Conservation (phyloP, 177 flowering plant genomes). For the Vitis hybrid region DNA sequence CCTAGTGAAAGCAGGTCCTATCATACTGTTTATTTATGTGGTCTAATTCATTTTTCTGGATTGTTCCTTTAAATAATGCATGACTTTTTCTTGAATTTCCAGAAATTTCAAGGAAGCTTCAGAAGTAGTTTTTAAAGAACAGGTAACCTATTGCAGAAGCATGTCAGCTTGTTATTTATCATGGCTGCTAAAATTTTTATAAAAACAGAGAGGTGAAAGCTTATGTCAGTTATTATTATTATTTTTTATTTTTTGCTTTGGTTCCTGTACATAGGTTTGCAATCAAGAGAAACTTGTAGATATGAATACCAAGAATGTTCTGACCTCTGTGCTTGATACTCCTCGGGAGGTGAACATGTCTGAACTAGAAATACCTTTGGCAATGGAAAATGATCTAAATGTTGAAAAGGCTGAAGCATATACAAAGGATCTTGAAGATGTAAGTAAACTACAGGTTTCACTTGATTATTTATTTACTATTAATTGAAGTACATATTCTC, state of each 20-base stretch:
- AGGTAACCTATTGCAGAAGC: conserved; percentile 28
- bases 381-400: conserved; percentile 52
- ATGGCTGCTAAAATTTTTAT: neutral
- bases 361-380: conserved; percentile 34
- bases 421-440: conserved; percentile 80
- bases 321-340: conserved; percentile 21
- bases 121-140: conserved; percentile 24
- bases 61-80: neutral
- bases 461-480: neutral
- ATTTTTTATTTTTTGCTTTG: conserved; percentile 1
- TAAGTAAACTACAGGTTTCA: conserved; percentile 35
- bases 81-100: conserved; percentile 20
- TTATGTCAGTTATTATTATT: neutral
- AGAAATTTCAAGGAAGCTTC: conserved; percentile 33
- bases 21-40: neutral
- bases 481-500: neutral
- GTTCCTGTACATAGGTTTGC: conserved; percentile 22
- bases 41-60: neutral
- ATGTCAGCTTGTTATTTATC: neutral
- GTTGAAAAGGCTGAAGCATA: conserved; percentile 81
- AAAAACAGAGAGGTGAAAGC: neutral
- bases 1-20: conserved; percentile 51
- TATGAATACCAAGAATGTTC: conserved; percentile 7
- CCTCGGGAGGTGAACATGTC: conserved; percentile 26
- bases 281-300: conserved; percentile 24